Conservation (phyloP, 345 rosid genomes). For the Aethionema arabicum region DNA sequence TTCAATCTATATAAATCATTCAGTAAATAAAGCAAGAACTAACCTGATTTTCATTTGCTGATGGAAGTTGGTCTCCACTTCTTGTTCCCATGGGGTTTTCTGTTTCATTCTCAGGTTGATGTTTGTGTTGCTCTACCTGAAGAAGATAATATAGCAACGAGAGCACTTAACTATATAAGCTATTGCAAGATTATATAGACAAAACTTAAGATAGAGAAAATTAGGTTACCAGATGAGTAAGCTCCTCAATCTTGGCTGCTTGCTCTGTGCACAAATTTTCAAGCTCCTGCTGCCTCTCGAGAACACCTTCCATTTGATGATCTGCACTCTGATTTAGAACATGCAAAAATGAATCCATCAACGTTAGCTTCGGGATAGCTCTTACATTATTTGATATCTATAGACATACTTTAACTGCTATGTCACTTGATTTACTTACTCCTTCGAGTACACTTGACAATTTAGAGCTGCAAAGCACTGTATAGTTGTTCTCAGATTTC, state of each 20-base stretch:
- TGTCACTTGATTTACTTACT: conserved; percentile 43
- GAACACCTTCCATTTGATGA: conserved; percentile 38
- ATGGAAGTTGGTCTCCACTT: conserved; percentile 24
- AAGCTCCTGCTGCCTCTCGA: conserved; percentile 57
- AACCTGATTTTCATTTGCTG: conserved; percentile 43
- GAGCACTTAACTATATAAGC: conserved; percentile 18
- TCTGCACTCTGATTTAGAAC: conserved; percentile 45
- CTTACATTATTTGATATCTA: background rate
- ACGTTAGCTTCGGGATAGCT: conserved; percentile 21
- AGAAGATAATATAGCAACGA: conserved; percentile 26
- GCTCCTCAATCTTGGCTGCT: conserved; percentile 74
- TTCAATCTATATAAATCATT: conserved; percentile 15
- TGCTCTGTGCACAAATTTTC: conserved; percentile 69
- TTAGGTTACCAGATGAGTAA: conserved; percentile 52
- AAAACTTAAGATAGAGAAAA: conserved; percentile 1
- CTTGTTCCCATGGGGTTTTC: conserved; percentile 35
- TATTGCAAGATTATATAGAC: conserved; percentile 14
- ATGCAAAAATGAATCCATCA: background rate
- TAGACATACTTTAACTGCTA: conserved; percentile 34
- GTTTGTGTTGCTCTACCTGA: conserved; percentile 61
- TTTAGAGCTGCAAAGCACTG: conserved; percentile 36
- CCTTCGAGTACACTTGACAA: conserved; percentile 39
- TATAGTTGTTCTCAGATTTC: conserved; percentile 40
- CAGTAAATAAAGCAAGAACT: conserved; percentile 7
- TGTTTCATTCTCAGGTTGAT: conserved; percentile 40